These are phyloP conservation scores for Apiospora phragmitis DNA, from an alignment of 2,329 filamentous ascomycete species.

Conservation along the genomic window DNA sequence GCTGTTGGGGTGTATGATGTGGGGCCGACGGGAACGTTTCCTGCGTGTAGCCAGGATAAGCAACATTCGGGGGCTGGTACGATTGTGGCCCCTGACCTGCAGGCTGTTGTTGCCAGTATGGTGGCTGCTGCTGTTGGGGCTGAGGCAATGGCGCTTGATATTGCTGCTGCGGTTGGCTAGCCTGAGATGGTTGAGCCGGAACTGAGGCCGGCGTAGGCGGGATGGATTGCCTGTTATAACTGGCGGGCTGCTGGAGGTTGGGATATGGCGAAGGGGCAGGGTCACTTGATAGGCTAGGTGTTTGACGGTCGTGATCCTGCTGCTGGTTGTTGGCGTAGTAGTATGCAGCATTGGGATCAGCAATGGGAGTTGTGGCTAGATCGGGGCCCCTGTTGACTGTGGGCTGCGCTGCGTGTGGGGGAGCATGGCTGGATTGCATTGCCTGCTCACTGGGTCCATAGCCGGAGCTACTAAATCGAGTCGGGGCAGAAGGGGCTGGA, in stretches of 20 bases:
- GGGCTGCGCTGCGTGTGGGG: not conserved
- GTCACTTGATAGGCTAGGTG: slow-evolving; percentile 43
- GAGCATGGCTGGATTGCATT: slow-evolving; percentile 25
- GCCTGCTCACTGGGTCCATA: slow-evolving; percentile 35
- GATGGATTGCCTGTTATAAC: slow-evolving; percentile 43
- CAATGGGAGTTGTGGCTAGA: slow-evolving; percentile 33
- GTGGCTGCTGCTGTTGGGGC: slow-evolving; percentile 45
- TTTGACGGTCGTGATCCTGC: slow-evolving; percentile 34
- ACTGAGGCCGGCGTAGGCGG: slow-evolving; percentile 37
- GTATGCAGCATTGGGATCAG: slow-evolving; percentile 57
- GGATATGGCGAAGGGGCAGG: slow-evolving; percentile 52
- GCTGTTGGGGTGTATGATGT: slow-evolving; percentile 59
- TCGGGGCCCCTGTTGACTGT: slow-evolving; percentile 27
- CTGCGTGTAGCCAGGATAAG: slow-evolving; percentile 54
- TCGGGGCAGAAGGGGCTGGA: slow-evolving; percentile 38
- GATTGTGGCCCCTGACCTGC: slow-evolving; percentile 41
- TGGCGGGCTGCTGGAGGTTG: slow-evolving; percentile 48
- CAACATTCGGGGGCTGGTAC: slow-evolving; percentile 33
- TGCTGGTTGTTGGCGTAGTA: slow-evolving; percentile 49
- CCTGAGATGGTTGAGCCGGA: slow-evolving; percentile 27
- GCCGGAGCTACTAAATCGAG: slow-evolving; percentile 37
- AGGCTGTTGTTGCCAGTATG: slow-evolving; percentile 50
- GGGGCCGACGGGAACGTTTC: slow-evolving; percentile 67
- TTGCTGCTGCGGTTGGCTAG: slow-evolving; percentile 33
- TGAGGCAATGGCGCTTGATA: slow-evolving; percentile 34